phyloP scores from a whole-genome alignment of 2,329 filamentous ascomycete genomes.

The Fusarium stilboides region DNA sequence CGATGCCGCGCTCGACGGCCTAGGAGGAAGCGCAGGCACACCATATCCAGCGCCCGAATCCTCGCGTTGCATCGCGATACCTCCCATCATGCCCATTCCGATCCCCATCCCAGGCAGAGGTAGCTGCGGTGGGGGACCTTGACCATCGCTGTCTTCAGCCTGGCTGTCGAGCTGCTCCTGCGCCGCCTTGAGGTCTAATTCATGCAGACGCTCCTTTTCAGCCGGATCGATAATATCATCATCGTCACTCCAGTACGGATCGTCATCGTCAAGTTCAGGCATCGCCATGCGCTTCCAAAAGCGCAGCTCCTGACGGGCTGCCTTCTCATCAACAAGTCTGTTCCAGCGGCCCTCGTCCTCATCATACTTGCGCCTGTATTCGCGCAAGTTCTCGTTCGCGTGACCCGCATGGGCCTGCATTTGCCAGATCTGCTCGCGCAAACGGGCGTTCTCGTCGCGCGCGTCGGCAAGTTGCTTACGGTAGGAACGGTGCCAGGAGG shows the following conservation, averaged over 20 bases:
- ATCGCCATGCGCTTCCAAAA: slow-evolving; percentile 79
- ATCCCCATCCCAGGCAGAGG: slow-evolving; percentile 45
- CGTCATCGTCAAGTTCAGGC: slow-evolving; percentile 72
- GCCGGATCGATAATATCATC: slow-evolving; percentile 74
- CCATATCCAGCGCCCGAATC: slow-evolving; percentile 49
- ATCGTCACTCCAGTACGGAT: slow-evolving; percentile 75
- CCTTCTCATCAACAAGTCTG: slow-evolving; percentile 66
- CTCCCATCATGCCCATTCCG: slow-evolving; percentile 53
- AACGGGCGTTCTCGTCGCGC: slow-evolving; percentile 73
- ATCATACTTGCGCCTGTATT: slow-evolving; percentile 70
- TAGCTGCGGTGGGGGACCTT: slow-evolving; percentile 43
- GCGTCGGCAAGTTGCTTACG: slow-evolving; percentile 75
- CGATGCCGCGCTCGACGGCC: slow-evolving; percentile 59
- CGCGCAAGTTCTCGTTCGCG: slow-evolving; percentile 71
- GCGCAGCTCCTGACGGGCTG: slow-evolving; percentile 70
- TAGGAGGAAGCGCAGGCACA: slow-evolving; percentile 52
- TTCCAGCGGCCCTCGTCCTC: slow-evolving; percentile 70
- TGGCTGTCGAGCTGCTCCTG: slow-evolving; percentile 57
- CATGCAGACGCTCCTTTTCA: slow-evolving; percentile 70
- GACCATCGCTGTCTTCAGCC: slow-evolving; percentile 55
- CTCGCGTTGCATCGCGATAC: slow-evolving; percentile 59
- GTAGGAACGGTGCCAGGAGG: slow-evolving; percentile 77
- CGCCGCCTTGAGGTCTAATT: slow-evolving; percentile 64
- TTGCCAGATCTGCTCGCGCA: slow-evolving; percentile 77
- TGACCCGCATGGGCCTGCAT: slow-evolving; percentile 73